Conservation (phyloP, 179 eudicot species). For the Silene vulgaris region DNA sequence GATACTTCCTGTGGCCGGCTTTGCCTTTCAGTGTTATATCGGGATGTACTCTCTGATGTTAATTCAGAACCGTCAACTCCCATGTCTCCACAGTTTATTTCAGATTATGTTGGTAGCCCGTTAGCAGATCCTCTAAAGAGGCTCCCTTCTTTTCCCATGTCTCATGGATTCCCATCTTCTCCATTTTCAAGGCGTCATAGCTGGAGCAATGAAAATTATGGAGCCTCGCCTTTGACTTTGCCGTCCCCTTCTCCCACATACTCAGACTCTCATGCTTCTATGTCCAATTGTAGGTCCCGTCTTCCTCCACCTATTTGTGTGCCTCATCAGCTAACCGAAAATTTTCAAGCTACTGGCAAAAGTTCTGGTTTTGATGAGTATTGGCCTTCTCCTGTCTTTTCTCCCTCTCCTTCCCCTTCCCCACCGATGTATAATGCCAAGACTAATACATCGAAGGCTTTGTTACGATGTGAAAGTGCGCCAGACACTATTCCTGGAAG, state of each 20-base stretch:
- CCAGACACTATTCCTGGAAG: slow-evolving; percentile 63
- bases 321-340: slow-evolving; percentile 46
- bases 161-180: slow-evolving; percentile 49
- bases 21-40: slow-evolving; percentile 66
- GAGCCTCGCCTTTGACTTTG: slow-evolving; percentile 46
- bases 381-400: slow-evolving; percentile 61
- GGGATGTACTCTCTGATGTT: slow-evolving; percentile 41
- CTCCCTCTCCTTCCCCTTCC: slow-evolving; percentile 74
- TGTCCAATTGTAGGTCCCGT: slow-evolving; percentile 36
- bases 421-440: slow-evolving; percentile 53
- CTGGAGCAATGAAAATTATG: slow-evolving; percentile 67
- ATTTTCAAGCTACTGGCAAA: slow-evolving; percentile 35
- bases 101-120: slow-evolving; percentile 90
- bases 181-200: slow-evolving; percentile 78
- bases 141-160: slow-evolving; percentile 54
- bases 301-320: slow-evolving; percentile 57
- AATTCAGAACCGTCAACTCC: slow-evolving; percentile 67
- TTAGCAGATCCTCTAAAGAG: slow-evolving; percentile 72
- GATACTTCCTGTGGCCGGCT: slow-evolving; percentile 81
- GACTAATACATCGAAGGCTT: slow-evolving; percentile 34
- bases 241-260: slow-evolving; percentile 78
- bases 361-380: slow-evolving; percentile 55
- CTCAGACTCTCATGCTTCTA: slow-evolving; percentile 56
- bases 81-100: slow-evolving; percentile 68
- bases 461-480: slow-evolving; percentile 73